Base-by-base conservation (phyloP, 208 protist species). In the Endotrypanum monterogeii region DNA sequence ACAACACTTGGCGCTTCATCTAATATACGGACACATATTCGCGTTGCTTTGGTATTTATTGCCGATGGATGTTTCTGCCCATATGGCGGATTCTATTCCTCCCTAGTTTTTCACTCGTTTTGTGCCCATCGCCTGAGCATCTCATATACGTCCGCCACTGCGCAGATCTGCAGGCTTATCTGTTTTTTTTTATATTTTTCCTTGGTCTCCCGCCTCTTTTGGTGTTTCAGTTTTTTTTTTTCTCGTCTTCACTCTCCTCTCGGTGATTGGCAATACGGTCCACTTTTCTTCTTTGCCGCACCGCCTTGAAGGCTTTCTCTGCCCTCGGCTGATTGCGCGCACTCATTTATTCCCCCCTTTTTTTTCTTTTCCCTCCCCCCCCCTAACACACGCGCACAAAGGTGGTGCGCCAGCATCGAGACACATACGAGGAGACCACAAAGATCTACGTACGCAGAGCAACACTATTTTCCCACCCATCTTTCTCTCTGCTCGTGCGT, bases 121-220 rank as follows among this genome's bases (percentile, higher is more conserved):
- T 25, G 18, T 37, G 37, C 16, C 1, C 60, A 46, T 65, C 23
- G n/a, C 55, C 55, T 60, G 55, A 14, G 25, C n/a, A 35, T 60
- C 28, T 16, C 28, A 20, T 11, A 7, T 28, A 28, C 30, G 9
- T 30, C n/a, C 30, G 6, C 7, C n/a, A n/a, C 46, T 52, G 44
- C 9, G 14, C 28, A 54, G 63, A 32, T 54, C 63, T n/a, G 16
- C 63, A 68, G 63, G 63, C 28, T 39, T 54, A 54, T 50, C 62
- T 67, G 11, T 67, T 35, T 55, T 68, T 35, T 52, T 67, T 51
- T 32, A 6, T 51, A n/a, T 46, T 9, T 9, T 11, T 11, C 5
- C 54, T 68, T 68, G 48, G 63, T 52, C 44, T 39, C n/a, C n/a
- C n/a, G n/a, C n/a, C n/a, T n/a, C n/a, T n/a, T n/a, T n/a, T n/a